Evolutionary conservation across 2,329 filamentous ascomycete species (phyloP).

Genomic region (Aplosporella prunicola): DNA sequence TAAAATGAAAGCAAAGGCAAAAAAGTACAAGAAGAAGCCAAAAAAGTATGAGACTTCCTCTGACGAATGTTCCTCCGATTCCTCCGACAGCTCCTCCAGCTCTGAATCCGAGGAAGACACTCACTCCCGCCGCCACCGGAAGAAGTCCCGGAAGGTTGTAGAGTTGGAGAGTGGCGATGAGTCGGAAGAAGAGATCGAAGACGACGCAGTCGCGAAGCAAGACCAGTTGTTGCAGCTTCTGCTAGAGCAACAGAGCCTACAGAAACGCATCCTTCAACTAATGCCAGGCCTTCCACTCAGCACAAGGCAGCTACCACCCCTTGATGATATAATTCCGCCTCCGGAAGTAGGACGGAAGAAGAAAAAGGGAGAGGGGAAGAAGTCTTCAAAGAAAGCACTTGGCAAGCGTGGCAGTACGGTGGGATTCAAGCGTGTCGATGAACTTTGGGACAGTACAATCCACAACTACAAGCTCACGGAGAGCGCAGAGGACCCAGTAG

Average conservation of each 20-base stretch:
- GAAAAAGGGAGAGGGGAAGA: slow-evolving; percentile 12
- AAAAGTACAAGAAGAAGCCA: slow-evolving; percentile 19
- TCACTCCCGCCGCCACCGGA: slow-evolving; percentile 10
- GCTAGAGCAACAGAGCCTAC: slow-evolving; percentile 4
- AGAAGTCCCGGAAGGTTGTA: slow-evolving; percentile 8
- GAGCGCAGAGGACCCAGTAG: slow-evolving; percentile 53
- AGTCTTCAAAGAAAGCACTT: slow-evolving; percentile 15
- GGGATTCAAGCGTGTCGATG: slow-evolving; percentile 62
- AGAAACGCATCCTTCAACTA: not conserved
- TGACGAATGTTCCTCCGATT: slow-evolving; percentile 19
- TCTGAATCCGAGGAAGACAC: slow-evolving; percentile 9
- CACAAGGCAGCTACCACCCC: not conserved
- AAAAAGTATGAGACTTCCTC: slow-evolving; percentile 20
- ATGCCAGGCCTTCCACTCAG: not conserved
- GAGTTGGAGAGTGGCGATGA: slow-evolving; percentile 9
- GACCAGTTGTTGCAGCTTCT: slow-evolving; percentile 9
- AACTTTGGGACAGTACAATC: slow-evolving; percentile 48
- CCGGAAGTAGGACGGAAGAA: too few relatives aligned
- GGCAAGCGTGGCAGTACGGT: slow-evolving; percentile 40
- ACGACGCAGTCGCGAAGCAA: slow-evolving; percentile 1
- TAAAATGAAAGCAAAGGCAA: slow-evolving; percentile 23
- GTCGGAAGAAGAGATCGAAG: not conserved
- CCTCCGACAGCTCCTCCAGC: slow-evolving; percentile 9
- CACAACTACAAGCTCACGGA: slow-evolving; percentile 61
- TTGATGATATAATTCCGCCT: not conserved